Conservation (phyloP, 106 monocot genomes). For the Allium sativum region DNA sequence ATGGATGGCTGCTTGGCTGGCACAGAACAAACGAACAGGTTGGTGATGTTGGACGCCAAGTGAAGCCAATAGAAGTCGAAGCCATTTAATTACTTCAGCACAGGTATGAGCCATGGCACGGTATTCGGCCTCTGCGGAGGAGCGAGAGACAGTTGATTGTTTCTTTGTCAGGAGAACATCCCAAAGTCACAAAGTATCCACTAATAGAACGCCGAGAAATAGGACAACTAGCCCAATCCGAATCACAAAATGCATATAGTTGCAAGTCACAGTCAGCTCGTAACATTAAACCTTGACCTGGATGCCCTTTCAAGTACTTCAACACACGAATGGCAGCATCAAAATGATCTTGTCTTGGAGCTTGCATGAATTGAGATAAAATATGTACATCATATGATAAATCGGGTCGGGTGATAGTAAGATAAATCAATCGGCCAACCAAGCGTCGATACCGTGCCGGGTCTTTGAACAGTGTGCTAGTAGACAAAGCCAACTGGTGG, state of each 20-base stretch:
- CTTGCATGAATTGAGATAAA: constrained; percentile 1
- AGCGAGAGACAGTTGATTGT: background rate
- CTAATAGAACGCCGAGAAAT: background rate
- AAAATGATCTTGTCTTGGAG: background rate
- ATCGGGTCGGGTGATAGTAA: background rate
- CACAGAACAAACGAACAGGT: background rate
- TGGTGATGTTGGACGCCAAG: background rate
- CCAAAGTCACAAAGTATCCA: background rate
- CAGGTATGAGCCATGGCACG: background rate
- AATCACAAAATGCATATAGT: background rate
- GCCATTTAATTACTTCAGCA: background rate
- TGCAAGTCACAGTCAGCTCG: background rate
- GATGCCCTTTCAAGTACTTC: background rate
- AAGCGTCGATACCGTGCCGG: background rate
- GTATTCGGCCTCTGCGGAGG: constrained; percentile 2
- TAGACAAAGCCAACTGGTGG: background rate
- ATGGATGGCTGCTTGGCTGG: background rate
- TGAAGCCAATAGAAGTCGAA: background rate
- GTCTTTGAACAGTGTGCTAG: background rate
- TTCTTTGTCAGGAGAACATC: background rate
- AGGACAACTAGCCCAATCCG: constrained; percentile 2
- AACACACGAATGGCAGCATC: background rate
- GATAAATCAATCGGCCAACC: constrained; percentile 5
- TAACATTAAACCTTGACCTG: constrained; percentile 4
- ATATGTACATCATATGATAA: constrained; percentile 1